Conservation (phyloP, 495 filamentous ascomycete genomes). For the Xylaria venustula region DNA sequence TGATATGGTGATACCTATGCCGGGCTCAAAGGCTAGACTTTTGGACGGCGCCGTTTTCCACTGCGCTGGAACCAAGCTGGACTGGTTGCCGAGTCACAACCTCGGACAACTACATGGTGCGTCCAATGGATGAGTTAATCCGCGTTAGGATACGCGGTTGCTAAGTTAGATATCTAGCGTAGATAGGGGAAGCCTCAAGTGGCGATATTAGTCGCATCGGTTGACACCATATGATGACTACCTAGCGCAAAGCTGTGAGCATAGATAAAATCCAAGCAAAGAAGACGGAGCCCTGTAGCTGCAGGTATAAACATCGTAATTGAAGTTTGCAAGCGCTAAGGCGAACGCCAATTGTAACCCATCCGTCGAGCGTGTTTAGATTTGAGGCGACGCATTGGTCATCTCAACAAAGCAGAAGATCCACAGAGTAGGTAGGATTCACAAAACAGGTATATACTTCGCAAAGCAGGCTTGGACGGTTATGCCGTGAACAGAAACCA, state of each 20-base stretch:
- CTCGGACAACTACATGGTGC: slow-evolving; percentile 3
- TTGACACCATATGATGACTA: too few relatives aligned
- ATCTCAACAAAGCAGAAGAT: slow-evolving; percentile 2
- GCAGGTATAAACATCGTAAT: neutral
- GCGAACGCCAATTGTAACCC: too few relatives aligned
- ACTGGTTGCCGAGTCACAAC: neutral
- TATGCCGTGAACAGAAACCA: neutral
- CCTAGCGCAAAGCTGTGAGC: too few relatives aligned
- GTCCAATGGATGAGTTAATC: neutral
- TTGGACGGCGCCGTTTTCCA: neutral
- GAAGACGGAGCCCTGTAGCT: neutral
- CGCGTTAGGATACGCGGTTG: neutral
- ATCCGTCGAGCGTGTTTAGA: too few relatives aligned
- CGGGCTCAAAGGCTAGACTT: neutral
- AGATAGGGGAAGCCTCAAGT: too few relatives aligned
- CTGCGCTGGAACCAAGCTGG: slow-evolving; percentile 3
- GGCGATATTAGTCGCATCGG: too few relatives aligned
- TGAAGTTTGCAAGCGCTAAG: neutral
- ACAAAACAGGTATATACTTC: neutral
- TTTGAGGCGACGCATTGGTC: neutral
- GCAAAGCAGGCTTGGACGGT: neutral
- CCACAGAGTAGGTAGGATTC: neutral
- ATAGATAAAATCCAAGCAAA: too few relatives aligned
- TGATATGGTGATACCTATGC: too few relatives aligned
- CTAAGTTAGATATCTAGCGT: too few relatives aligned